Conservation (phyloP, 345 rosid genomes). For the Turritis glabra region DNA sequence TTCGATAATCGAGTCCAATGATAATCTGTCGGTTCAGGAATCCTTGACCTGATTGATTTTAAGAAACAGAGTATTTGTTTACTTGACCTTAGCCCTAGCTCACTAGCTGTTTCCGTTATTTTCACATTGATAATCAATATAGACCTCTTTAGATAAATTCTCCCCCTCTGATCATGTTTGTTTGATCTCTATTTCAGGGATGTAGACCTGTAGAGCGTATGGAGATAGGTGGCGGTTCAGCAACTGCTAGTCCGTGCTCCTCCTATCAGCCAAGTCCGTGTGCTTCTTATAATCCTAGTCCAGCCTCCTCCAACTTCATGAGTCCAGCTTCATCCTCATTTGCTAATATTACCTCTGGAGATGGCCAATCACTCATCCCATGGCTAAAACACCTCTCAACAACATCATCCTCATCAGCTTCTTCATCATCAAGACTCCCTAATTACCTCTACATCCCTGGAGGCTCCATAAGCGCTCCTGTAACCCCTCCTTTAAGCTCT, state of each 20-base stretch:
- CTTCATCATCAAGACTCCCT: constrained; percentile 75
- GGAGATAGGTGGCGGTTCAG: constrained; percentile 73
- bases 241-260: constrained; percentile 75
- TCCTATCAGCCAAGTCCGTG: constrained; percentile 82
- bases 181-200: constrained; percentile 54
- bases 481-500: constrained; percentile 96
- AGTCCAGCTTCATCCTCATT: constrained; percentile 81
- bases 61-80: not conserved
- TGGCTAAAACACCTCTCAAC: constrained; percentile 92
- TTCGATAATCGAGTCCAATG: constrained; percentile 36
- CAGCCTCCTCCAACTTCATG: constrained; percentile 79
- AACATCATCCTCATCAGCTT: constrained; percentile 77
- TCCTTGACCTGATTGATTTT: constrained; percentile 9
- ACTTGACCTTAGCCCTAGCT: not conserved
- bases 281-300: constrained; percentile 84
- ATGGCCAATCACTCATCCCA: constrained; percentile 79
- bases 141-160: no score
- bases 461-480: constrained; percentile 98
- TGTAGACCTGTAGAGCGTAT: constrained; percentile 80
- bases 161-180: not conserved
- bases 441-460: constrained; percentile 64
- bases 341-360: constrained; percentile 59
- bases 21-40: constrained; percentile 33
- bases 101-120: constrained; percentile 7
- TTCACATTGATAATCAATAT: not conserved